Evolutionary conservation across 192 early-diverging fungal species (phyloP).

Genomic region (Thoreauomyces humboldtii): DNA sequence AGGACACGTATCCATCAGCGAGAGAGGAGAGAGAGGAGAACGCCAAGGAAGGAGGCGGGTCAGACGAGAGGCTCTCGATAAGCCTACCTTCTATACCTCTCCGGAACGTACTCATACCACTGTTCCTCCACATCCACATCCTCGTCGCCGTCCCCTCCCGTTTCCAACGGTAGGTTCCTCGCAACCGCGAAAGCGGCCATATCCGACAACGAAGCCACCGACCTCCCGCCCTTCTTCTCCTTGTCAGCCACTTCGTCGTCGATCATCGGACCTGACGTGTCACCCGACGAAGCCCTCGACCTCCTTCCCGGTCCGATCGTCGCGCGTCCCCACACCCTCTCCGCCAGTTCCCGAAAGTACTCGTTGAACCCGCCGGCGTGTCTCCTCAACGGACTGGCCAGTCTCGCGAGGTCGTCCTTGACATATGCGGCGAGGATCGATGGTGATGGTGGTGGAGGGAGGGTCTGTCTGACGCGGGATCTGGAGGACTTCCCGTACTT

Average conservation of each 20-base stretch:
- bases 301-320: not conserved
- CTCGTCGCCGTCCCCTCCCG: not conserved
- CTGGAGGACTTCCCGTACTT: not conserved
- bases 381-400: not conserved
- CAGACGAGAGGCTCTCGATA: no score
- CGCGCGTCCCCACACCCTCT: slow-evolving; percentile 1
- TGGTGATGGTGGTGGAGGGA: not conserved
- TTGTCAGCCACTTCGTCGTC: no score
- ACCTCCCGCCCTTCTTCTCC: no score
- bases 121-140: slow-evolving; percentile 14
- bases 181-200: slow-evolving; percentile 19
- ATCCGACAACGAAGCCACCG: no score
- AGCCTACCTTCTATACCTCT: not conserved
- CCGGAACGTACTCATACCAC: slow-evolving; percentile 10
- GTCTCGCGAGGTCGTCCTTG: not conserved
- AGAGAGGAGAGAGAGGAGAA: not conserved
- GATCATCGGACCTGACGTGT: no score
- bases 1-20: not conserved
- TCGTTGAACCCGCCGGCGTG: slow-evolving; percentile 1
- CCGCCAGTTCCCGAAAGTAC: slow-evolving; percentile 14
- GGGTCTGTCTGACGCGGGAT: not conserved
- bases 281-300: no score
- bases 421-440: not conserved
- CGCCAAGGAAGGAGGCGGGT: no score
- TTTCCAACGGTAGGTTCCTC: not conserved